A percentile compares a stretch with the other conserved stretches of the same genome.
Conservation (phyloP, 2,329 filamentous ascomycete species). For the Aureobasidium uvarum region DNA sequence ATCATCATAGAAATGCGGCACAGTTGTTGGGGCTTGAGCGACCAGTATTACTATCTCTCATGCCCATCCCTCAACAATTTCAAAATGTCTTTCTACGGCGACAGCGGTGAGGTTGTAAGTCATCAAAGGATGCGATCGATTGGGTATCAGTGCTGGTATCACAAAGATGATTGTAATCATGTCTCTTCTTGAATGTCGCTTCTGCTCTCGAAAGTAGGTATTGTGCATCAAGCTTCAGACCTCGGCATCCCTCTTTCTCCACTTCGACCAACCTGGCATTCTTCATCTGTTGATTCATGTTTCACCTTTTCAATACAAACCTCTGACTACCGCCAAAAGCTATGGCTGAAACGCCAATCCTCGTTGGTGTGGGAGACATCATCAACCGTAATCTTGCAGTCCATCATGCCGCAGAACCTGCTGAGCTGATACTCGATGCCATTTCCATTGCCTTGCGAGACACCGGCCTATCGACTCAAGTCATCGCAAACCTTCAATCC, state of each 20-base stretch:
- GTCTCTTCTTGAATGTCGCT: too few relatives aligned
- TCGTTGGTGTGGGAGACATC: slow-evolving; percentile 63
- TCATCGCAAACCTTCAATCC: slow-evolving; percentile 41
- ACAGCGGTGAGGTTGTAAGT: too few relatives aligned
- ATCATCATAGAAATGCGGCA: not conserved
- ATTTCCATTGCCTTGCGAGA: slow-evolving; percentile 55
- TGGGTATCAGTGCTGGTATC: too few relatives aligned
- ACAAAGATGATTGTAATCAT: not conserved
- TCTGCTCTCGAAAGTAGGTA: not conserved
- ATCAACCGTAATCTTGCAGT: slow-evolving; percentile 56
- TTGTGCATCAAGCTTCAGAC: slow-evolving; percentile 13
- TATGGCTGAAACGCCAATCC: slow-evolving; percentile 48
- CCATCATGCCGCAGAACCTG: slow-evolving; percentile 58
- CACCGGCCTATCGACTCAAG: slow-evolving; percentile 39
- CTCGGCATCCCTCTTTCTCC: slow-evolving; percentile 24
- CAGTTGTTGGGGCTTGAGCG: too few relatives aligned
- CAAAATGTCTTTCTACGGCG: too few relatives aligned
- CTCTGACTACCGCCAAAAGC: not conserved
- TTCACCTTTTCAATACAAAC: not conserved
- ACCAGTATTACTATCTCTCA: too few relatives aligned
- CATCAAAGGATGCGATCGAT: too few relatives aligned
- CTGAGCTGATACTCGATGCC: slow-evolving; percentile 58
- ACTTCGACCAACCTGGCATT: slow-evolving; percentile 3
- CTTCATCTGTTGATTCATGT: too few relatives aligned
- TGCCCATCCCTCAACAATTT: too few relatives aligned